phyloP scores from a whole-genome alignment of 2,329 filamentous ascomycete genomes.

The Dactylonectria estremocensis region DNA sequence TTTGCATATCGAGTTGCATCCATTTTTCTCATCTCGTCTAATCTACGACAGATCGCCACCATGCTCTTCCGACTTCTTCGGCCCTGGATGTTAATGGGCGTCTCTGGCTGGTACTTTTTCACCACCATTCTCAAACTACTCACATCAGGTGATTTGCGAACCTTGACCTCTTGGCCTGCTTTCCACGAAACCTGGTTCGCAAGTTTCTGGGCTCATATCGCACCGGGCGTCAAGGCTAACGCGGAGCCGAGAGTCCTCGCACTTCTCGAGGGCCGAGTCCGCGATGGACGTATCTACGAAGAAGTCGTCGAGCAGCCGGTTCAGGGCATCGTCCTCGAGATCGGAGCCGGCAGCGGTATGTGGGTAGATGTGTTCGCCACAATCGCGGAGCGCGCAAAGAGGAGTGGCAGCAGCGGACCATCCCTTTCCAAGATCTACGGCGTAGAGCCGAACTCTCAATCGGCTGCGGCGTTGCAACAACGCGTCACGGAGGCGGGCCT shows the following conservation, averaged over 20 bases:
- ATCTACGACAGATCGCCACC: background rate
- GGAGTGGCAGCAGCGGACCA: constrained; percentile 47
- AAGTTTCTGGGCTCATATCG: constrained; percentile 71
- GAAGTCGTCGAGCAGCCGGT: constrained; percentile 57
- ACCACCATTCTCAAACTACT: constrained; percentile 63
- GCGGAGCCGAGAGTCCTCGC: constrained; percentile 64
- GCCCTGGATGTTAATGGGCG: constrained; percentile 68
- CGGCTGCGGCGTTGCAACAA: constrained; percentile 63
- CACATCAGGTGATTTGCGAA: constrained; percentile 49
- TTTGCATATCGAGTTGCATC: background rate
- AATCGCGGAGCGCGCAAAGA: constrained; percentile 39
- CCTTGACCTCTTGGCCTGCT: constrained; percentile 58
- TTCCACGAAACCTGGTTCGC: constrained; percentile 71
- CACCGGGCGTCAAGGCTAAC: constrained; percentile 64
- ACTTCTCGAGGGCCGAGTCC: constrained; percentile 66
- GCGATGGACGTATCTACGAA: constrained; percentile 54
- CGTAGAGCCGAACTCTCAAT: constrained; percentile 73
- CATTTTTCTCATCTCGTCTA: background rate
- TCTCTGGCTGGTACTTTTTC: constrained; percentile 66
- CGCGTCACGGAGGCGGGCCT: constrained; percentile 68
- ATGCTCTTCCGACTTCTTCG: background rate
- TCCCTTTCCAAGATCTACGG: constrained; percentile 66
- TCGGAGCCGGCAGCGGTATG: constrained; percentile 74
- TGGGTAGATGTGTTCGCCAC: constrained; percentile 70
- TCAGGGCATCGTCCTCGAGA: constrained; percentile 70